These are phyloP conservation scores for Eremochloa ophiuroides DNA, from an alignment of 176 grass and related monocot species.

Conservation along the genomic window DNA sequence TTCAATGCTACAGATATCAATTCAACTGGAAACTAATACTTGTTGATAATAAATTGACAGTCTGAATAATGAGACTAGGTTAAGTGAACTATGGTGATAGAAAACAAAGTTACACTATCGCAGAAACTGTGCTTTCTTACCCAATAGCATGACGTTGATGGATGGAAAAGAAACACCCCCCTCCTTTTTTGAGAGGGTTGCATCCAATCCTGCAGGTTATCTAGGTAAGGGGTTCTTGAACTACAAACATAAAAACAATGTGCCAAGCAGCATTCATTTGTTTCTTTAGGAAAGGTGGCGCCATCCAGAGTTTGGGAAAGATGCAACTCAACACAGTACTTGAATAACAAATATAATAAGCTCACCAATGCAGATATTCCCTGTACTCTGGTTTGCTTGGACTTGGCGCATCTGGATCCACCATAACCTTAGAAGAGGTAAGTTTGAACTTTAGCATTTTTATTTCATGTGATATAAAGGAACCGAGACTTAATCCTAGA, in stretches of 20 bases:
- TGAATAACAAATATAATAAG: constrained; percentile 30
- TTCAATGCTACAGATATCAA: constrained; percentile 1
- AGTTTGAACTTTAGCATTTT: constrained; percentile 29
- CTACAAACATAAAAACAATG: constrained; percentile 42
- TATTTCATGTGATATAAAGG: constrained; percentile 18
- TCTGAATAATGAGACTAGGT: constrained; percentile 11
- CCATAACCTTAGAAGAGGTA: constrained; percentile 72
- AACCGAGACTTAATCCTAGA: not conserved
- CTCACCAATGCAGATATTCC: constrained; percentile 95
- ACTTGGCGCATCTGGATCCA: constrained; percentile 97
- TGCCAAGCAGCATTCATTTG: constrained; percentile 20
- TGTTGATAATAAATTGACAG: constrained; percentile 10
- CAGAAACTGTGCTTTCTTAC: constrained; percentile 49
- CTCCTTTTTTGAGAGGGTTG: constrained; percentile 70
- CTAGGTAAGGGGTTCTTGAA: constrained; percentile 59
- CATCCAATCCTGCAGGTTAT: constrained; percentile 68
- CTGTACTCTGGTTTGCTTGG: constrained; percentile 95
- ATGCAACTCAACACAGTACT: not conserved
- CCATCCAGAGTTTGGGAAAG: not conserved
- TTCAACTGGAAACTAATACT: not conserved
- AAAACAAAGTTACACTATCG: constrained; percentile 19
- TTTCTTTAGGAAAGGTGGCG: not conserved
- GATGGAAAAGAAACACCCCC: constrained; percentile 64
- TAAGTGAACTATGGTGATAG: constrained; percentile 19
- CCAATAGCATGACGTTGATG: constrained; percentile 57